Conservation (phyloP, 2,329 filamentous ascomycete species). For the Diaporthe citri region DNA sequence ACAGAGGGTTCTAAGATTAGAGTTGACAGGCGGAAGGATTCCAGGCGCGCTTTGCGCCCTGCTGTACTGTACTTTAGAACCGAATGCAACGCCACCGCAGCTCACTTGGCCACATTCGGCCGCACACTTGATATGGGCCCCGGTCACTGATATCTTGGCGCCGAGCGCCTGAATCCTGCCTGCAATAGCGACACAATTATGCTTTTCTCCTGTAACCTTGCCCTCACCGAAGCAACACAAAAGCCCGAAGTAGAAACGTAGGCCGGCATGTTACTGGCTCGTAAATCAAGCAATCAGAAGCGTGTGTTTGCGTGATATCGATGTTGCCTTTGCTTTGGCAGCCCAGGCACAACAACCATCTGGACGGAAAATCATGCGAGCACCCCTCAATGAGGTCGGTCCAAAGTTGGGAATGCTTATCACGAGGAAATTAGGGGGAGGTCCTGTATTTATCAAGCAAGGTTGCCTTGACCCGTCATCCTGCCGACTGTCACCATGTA, state of each 20-base stretch:
- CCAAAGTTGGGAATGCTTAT: not conserved
- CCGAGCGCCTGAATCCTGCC: not conserved
- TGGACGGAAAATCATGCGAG: no score
- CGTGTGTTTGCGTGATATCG: not conserved
- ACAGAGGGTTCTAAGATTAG: not conserved
- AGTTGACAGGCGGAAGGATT: constrained; percentile 22
- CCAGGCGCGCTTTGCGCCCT: constrained; percentile 6
- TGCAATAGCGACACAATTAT: constrained; percentile 16
- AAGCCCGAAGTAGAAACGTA: not conserved
- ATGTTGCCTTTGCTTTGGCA: not conserved
- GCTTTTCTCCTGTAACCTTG: not conserved
- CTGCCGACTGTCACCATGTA: not conserved
- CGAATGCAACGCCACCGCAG: constrained; percentile 19
- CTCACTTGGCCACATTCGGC: constrained; percentile 7
- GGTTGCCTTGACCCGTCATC: not conserved
- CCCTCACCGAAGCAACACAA: not conserved
- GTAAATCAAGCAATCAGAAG: not conserved
- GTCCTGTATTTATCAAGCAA: not conserved
- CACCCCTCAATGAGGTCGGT: not conserved
- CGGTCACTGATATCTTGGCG: not conserved
- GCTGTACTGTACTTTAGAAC: not conserved
- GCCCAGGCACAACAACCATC: not conserved
- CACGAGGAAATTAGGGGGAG: not conserved
- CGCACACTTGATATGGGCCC: not conserved
- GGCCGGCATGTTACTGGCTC: not conserved